A percentile compares a stretch with the other conserved stretches of the same genome.
phyloP scores from a whole-genome alignment of 768 basidiomycete genomes.

The Phlebiopsis flavidoalba region DNA sequence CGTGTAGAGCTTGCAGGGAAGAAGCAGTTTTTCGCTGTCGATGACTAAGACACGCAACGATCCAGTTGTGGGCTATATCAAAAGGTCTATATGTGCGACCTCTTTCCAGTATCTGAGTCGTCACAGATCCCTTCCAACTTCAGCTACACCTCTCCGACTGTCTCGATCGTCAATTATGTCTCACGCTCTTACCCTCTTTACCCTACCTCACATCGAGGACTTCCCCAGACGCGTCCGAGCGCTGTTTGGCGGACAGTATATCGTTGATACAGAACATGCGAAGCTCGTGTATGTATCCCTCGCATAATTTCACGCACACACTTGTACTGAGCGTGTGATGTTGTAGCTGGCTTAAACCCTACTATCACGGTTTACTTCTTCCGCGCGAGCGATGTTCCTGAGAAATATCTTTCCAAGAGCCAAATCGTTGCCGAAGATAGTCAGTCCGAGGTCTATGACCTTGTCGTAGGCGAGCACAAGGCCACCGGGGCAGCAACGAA shows the following conservation, averaged over 20 bases:
- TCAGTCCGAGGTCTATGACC: slow-evolving; percentile 36
- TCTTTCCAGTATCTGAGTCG: too few relatives aligned
- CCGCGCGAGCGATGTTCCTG: slow-evolving; percentile 36
- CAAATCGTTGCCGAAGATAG: slow-evolving; percentile 25
- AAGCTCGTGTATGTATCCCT: slow-evolving; percentile 49
- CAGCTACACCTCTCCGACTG: too few relatives aligned
- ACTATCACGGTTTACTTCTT: slow-evolving; percentile 58
- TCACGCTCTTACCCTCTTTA: slow-evolving; percentile 17
- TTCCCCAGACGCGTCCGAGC: slow-evolving; percentile 48
- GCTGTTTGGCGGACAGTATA: slow-evolving; percentile 42
- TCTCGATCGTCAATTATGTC: too few relatives aligned
- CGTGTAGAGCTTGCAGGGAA: too few relatives aligned
- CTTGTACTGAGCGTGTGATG: not conserved
- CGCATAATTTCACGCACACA: not conserved
- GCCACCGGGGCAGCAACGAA: slow-evolving; percentile 36
- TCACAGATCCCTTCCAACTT: too few relatives aligned
- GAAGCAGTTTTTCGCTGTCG: too few relatives aligned
- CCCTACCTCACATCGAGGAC: slow-evolving; percentile 43
- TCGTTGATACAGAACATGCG: slow-evolving; percentile 52
- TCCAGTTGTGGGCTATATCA: too few relatives aligned
- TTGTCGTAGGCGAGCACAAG: slow-evolving; percentile 36
- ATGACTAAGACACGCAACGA: too few relatives aligned
- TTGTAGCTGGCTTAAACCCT: slow-evolving; percentile 48
- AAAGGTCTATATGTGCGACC: too few relatives aligned
- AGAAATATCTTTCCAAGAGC: slow-evolving; percentile 31